Evolutionary conservation across 1,139 yeast species (phyloP), one percentile per base, ranked within the genome.

Genomic region (Pneumocystis wakefieldiae): DNA sequence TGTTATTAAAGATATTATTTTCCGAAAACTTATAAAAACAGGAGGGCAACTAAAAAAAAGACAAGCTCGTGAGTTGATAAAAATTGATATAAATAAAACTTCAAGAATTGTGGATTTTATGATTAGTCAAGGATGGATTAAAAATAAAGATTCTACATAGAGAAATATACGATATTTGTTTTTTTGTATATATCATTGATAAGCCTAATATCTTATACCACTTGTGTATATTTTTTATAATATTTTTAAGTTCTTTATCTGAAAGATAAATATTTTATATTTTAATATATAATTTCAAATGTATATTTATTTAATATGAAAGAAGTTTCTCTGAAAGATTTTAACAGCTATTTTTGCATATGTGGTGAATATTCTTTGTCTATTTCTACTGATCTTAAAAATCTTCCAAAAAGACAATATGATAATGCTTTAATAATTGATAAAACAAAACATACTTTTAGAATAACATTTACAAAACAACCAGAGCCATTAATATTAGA

Each of bases 101-200:
- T 84, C 89, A 35, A 84, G 86, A 72, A 87, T 92, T 62, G 91
- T 87, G 74, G 97, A 92, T 72, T 92, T 92, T 71, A 91, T 92
- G 74, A 89, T 87, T 66, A 84, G 84, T 66, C 96, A 91, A 80
- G 87, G 90, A 65, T 92, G 98, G 98, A 76, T 81, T 48, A 48
- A 48, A 24, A 48, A 48, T 5, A 48, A 48, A 24, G 55, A 24
- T 19, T 48, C 55, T 24, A 24, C 32, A 19, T 48, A 48, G n/a
- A 35, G 64, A 71, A 12, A 69, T 62, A 41, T 65, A 76, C 55
- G 85, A 85, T 0, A 67, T 77, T 65, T 85, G 85, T 3, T 84
- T 81, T 17, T 29, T 8, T n/a, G 24, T 19, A 64, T 32, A 59
- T 24, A 12, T 41, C 60, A 36, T 28, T 39, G 10, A 17, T 29